Evolutionary conservation across 306 rosid species (phyloP), one percentile per base, ranked within the genome.

Genomic region (Vigna hirtella): DNA sequence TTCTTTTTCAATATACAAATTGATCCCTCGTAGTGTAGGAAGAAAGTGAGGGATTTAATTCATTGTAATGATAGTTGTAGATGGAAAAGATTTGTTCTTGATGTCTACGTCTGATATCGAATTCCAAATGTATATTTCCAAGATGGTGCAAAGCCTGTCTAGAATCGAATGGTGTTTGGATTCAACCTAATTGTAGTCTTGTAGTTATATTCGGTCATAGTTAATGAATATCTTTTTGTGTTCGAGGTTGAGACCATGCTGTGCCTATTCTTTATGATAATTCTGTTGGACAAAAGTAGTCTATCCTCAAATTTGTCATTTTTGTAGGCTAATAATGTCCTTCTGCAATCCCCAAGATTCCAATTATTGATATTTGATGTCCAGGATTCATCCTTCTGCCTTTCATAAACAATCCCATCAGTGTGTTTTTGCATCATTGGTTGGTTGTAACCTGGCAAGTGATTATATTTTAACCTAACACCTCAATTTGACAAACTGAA

Each of bases 1-100:
- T 85, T 85, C 84, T 83, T 88, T 88, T 45, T 49, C 6, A 53
- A 68, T 57, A 64, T 32, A 47, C 28, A 64, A 70, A 53, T 78
- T 56, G 74, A 50, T 70, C 74, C 76, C 81, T 70, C 69, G 0
- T 78, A 78, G 81, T 66, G 26, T 77, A 77, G 78, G 77, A 57
- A 82, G 62, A 69, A 61, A 77, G 61, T 13, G 73, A 69, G 80
- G 72, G 81, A 47, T 18, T 24, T 58, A 15, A 65, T 51, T 59
- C 14, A 17, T 55, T 61, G 28, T 42, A 32, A 56, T 67, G 45
- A 72, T 73, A 73, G 68, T 18, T 51, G 11, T 66, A 77, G 74
- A 76, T 51, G 78, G 52, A 85, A 30, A 30, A 66, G 81, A 49
- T n/a, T 36, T 10, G 30, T 69, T 49, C 30, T 42, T 57, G n/a